These are phyloP conservation scores for Xylaria sp. DNA, from an alignment of 2,329 filamentous ascomycete species.

Conservation along the genomic window DNA sequence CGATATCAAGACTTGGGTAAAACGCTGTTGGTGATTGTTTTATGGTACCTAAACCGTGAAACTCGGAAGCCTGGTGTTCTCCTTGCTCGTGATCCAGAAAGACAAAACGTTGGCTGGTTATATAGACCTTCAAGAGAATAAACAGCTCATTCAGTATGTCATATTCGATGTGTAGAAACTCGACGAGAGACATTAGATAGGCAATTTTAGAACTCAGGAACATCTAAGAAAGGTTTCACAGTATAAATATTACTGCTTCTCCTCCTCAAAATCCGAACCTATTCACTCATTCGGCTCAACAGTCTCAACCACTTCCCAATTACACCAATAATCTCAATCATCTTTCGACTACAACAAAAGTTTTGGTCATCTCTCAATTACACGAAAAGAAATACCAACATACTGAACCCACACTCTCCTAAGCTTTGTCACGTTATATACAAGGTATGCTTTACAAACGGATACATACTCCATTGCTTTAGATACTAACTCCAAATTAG, in stretches of 20 bases:
- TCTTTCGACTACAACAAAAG: neutral
- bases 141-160: neutral
- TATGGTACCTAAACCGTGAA: neutral
- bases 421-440: neutral
- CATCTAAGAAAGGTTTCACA: neutral
- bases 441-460: neutral
- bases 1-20: too few relatives aligned
- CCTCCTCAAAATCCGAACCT: neutral
- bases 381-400: neutral
- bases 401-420: neutral
- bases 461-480: neutral
- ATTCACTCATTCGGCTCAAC: neutral
- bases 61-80: neutral
- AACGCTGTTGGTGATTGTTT: neutral
- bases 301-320: neutral
- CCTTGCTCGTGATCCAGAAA: neutral
- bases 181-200: neutral
- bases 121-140: neutral
- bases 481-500: neutral
- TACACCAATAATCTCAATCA: neutral
- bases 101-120: neutral
- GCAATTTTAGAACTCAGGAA: neutral
- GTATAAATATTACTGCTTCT: neutral
- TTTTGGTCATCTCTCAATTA: neutral
- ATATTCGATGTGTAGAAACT: neutral